Conservation (phyloP, 306 rosid genomes). For the Quercus engelmannii region DNA sequence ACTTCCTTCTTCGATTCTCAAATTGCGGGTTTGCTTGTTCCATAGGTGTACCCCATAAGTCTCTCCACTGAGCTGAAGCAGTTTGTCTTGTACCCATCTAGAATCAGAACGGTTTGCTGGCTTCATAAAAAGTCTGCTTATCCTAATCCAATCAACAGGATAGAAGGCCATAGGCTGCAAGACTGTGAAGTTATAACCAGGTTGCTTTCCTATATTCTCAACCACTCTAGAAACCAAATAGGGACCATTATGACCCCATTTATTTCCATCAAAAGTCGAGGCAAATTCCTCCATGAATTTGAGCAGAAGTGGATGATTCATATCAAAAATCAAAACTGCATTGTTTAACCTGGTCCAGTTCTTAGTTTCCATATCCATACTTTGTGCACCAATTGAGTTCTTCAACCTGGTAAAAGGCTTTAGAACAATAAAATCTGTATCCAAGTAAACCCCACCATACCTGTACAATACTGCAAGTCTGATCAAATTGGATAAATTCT, state of each 20-base stretch:
- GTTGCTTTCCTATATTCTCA: constrained; percentile 22
- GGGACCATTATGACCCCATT: constrained; percentile 90
- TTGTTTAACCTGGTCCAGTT: constrained; percentile 79
- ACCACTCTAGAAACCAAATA: constrained; percentile 80
- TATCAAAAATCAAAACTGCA: constrained; percentile 72
- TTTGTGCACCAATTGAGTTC: constrained; percentile 76
- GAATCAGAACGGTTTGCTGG: constrained; percentile 31
- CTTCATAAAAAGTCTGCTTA: constrained; percentile 43
- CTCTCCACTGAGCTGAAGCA: constrained; percentile 43
- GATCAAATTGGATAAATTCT: constrained; percentile 69
- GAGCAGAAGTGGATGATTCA: constrained; percentile 70
- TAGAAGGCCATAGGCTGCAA: constrained; percentile 63
- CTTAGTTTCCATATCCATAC: constrained; percentile 30
- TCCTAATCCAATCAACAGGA: constrained; percentile 57
- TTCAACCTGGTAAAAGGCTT: constrained; percentile 51
- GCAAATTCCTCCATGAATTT: constrained; percentile 70
- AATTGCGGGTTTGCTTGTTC: constrained; percentile 62
- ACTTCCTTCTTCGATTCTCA: constrained; percentile 65
- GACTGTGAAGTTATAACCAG: constrained; percentile 39
- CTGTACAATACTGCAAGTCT: constrained; percentile 64
- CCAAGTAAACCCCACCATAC: constrained; percentile 77
- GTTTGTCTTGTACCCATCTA: constrained; percentile 52
- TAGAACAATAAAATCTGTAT: constrained; percentile 59
- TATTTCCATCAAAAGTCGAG: constrained; percentile 66
- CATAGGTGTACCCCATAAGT: constrained; percentile 71